A percentile compares a stretch with the other conserved stretches of the same genome.
Conservation (phyloP, 805 yeast genomes). For the Wickerhamiella hasegawae region DNA sequence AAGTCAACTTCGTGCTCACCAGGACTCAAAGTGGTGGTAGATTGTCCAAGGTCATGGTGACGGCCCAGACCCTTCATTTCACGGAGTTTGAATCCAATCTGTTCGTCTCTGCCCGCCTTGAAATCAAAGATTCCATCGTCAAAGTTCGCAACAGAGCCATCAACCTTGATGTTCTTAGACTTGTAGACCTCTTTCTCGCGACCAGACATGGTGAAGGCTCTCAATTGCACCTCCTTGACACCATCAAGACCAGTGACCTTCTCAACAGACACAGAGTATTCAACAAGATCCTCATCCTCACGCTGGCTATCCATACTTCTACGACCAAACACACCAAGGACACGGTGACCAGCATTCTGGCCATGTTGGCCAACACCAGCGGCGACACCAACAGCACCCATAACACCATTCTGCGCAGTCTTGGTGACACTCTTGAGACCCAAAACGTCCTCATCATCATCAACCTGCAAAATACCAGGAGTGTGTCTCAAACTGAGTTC, state of each 20-base stretch:
- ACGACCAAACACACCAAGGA: slow-evolving; percentile 29
- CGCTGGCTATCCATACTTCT: slow-evolving; percentile 8
- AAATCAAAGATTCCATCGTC: slow-evolving; percentile 45
- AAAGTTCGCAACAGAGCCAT: slow-evolving; percentile 25
- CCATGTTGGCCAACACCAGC: slow-evolving; percentile 31
- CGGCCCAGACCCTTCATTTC: slow-evolving; percentile 63
- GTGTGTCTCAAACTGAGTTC: slow-evolving; percentile 44
- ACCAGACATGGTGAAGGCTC: slow-evolving; percentile 22
- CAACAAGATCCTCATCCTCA: slow-evolving; percentile 5
- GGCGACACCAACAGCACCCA: slow-evolving; percentile 12
- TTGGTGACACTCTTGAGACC: slow-evolving; percentile 13
- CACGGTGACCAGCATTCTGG: slow-evolving; percentile 28
- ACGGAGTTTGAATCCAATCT: slow-evolving; percentile 41
- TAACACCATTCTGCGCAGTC: slow-evolving; percentile 12
- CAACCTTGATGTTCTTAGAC: slow-evolving; percentile 42
- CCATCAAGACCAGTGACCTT: slow-evolving; percentile 14
- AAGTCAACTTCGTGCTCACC: slow-evolving; percentile 24
- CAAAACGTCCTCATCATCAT: slow-evolving; percentile 9
- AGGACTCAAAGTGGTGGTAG: slow-evolving; percentile 26
- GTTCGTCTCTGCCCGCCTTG: slow-evolving; percentile 46
- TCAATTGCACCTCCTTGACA: slow-evolving; percentile 29
- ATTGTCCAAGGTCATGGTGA: slow-evolving; percentile 45
- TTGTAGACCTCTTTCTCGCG: slow-evolving; percentile 44
- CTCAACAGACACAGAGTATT: slow-evolving; percentile 10
- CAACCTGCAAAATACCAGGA: slow-evolving; percentile 43